These are phyloP conservation scores for Anaeramoeba flamelloides DNA, from an alignment of 78 protist species.

Conservation along the genomic window DNA sequence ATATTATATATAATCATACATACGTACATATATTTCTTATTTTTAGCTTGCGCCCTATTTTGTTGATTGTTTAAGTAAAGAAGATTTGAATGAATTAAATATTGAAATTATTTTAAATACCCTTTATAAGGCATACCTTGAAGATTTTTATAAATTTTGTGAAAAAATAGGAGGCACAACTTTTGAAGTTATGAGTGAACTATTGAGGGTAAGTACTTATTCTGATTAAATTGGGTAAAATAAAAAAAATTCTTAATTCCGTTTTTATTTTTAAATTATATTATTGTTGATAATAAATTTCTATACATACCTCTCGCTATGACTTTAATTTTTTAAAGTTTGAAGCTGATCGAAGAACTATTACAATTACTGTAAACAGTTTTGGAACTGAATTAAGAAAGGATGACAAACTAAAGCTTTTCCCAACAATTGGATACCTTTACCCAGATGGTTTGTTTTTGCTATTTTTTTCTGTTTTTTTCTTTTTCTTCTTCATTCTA, in stretches of 20 bases:
- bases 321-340: too few relatives aligned
- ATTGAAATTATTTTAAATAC: slow-evolving; percentile 8
- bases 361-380: slow-evolving; percentile 11
- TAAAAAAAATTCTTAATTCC: too few relatives aligned
- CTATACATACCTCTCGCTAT: too few relatives aligned
- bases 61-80: background rate
- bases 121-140: slow-evolving; percentile 84
- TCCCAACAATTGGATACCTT: slow-evolving; percentile 14
- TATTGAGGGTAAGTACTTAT: slow-evolving; percentile 46
- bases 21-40: too few relatives aligned
- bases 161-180: slow-evolving; percentile 65
- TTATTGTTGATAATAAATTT: background rate
- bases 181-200: slow-evolving; percentile 46
- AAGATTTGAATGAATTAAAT: background rate
- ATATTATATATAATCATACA: too few relatives aligned
- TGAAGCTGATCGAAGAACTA: slow-evolving; percentile 18
- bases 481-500: too few relatives aligned
- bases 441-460: background rate
- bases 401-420: background rate
- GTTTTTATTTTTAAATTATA: too few relatives aligned
- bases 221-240: too few relatives aligned
- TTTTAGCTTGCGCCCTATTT: background rate
- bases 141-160: slow-evolving; percentile 74
- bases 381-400: slow-evolving; percentile 1
- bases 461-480: too few relatives aligned